phyloP scores from a whole-genome alignment of 2,329 filamentous ascomycete species.

The Penicillium sp. region DNA sequence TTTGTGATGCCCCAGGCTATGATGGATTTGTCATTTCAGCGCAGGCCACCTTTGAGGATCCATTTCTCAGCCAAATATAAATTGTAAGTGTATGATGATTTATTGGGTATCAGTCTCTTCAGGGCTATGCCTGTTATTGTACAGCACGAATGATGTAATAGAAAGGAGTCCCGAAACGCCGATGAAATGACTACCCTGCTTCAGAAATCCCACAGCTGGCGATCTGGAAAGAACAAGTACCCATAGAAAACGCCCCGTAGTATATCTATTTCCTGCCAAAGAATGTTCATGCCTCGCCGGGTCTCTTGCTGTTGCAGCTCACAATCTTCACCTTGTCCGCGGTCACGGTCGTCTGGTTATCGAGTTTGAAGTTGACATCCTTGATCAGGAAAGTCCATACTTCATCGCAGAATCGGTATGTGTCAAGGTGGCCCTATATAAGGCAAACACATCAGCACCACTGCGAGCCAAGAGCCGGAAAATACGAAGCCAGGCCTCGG shows the following conservation, averaged over 20 bases:
- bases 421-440: slow-evolving; percentile 86
- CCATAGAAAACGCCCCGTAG: slow-evolving; percentile 18
- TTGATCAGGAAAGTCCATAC: slow-evolving; percentile 99
- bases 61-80: no score
- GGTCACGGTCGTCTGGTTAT: slow-evolving; percentile 73
- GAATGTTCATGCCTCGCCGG: slow-evolving; percentile 55
- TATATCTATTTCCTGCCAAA: background rate
- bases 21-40: no score
- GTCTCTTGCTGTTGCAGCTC: slow-evolving; percentile 90
- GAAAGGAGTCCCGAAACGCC: slow-evolving; percentile 18
- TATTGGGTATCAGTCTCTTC: slow-evolving; percentile 16
- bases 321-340: slow-evolving; percentile 99
- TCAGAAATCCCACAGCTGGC: background rate
- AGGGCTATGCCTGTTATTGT: background rate
- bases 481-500: no score
- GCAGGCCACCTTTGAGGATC: background rate
- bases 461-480: no score
- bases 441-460: slow-evolving; percentile 4
- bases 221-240: background rate
- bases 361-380: slow-evolving; percentile 98
- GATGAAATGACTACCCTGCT: slow-evolving; percentile 10
- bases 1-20: background rate
- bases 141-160: slow-evolving; percentile 11
- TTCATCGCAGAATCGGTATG: slow-evolving; percentile 99
- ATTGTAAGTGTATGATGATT: slow-evolving; percentile 3